phyloP scores from a whole-genome alignment of 1,139 yeast species.

The Kodamaea sp. region DNA sequence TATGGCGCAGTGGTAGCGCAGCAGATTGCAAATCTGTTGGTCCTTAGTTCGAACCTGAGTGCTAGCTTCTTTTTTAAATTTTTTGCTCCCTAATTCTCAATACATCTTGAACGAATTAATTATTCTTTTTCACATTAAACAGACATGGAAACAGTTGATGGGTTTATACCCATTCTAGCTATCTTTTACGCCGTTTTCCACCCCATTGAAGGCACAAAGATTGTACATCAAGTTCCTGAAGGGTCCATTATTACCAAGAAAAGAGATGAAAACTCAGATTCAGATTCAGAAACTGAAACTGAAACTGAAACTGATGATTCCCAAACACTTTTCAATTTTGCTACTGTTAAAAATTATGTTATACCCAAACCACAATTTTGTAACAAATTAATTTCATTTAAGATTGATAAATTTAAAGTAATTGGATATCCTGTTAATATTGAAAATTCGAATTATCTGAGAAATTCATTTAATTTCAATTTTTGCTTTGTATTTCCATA shows the following conservation, averaged over 20 bases:
- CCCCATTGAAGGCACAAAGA: constrained; percentile 93
- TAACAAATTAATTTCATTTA: constrained; percentile 71
- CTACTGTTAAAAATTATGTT: constrained; percentile 80
- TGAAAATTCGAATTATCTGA: constrained; percentile 67
- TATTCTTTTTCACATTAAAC: neutral
- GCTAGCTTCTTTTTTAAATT: constrained; percentile 32
- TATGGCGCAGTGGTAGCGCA: constrained; percentile 57
- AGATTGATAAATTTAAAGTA: constrained; percentile 65
- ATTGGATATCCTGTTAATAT: constrained; percentile 92
- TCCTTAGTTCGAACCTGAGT: constrained; percentile 51
- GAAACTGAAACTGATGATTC: constrained; percentile 5
- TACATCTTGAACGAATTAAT: neutral
- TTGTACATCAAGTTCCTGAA: constrained; percentile 87
- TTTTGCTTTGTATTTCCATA: constrained; percentile 88
- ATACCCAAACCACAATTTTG: constrained; percentile 93
- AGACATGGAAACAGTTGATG: constrained; percentile 44
- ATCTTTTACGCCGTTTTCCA: constrained; percentile 90
- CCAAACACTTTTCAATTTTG: constrained; percentile 66
- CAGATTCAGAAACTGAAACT: neutral
- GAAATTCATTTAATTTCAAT: constrained; percentile 90
- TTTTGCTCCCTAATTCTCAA: neutral
- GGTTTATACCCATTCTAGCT: constrained; percentile 81
- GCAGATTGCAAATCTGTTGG: constrained; percentile 56
- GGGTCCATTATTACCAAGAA: constrained; percentile 40
- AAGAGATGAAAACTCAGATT: neutral